These are phyloP conservation scores for Calcarisporium arbuscula DNA, from an alignment of 2,329 filamentous ascomycete species.

Conservation along the genomic window DNA sequence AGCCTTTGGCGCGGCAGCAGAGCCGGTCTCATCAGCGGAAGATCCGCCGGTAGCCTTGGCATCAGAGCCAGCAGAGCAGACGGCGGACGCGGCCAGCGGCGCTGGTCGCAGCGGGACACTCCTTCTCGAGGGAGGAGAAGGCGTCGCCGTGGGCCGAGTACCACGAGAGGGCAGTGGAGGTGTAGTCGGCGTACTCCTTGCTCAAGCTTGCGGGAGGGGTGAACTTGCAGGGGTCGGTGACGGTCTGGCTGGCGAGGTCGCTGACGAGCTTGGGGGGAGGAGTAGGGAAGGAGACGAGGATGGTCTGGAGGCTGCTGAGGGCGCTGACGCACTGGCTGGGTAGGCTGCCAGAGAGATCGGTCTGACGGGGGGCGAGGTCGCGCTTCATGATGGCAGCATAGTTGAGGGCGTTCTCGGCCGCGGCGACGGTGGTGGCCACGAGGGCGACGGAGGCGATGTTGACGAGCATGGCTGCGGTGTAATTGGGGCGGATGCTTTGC, in stretches of 20 bases:
- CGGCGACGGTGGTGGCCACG: slow-evolving; percentile 17
- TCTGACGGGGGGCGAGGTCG: slow-evolving; percentile 18
- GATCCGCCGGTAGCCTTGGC: slow-evolving; percentile 7
- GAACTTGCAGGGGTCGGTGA: slow-evolving; percentile 26
- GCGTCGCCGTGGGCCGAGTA: slow-evolving; percentile 19
- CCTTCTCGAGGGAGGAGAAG: slow-evolving; percentile 16
- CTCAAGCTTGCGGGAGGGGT: slow-evolving; percentile 23
- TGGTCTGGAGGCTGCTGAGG: slow-evolving; percentile 14
- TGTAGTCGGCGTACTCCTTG: slow-evolving; percentile 25
- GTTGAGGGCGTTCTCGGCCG: slow-evolving; percentile 19
- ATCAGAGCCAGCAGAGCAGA: slow-evolving; percentile 15
- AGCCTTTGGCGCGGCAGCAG: slow-evolving; percentile 2
- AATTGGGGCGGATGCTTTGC: neutral
- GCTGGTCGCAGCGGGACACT: slow-evolving; percentile 19
- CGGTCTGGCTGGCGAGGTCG: slow-evolving; percentile 16
- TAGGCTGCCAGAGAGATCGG: slow-evolving; percentile 10
- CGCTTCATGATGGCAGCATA: slow-evolving; percentile 22
- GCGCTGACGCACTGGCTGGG: slow-evolving; percentile 17
- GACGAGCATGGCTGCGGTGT: slow-evolving; percentile 20
- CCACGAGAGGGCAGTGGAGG: slow-evolving; percentile 23
- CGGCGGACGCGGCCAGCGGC: slow-evolving; percentile 14
- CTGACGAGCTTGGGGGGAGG: slow-evolving; percentile 22
- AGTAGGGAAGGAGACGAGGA: slow-evolving; percentile 21
- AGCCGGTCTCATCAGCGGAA: neutral
- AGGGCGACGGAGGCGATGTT: slow-evolving; percentile 17